A percentile compares a stretch with the other conserved stretches of the same genome.
Evolutionary conservation across 768 basidiomycete species (phyloP).

Genomic region (Kwoniella pini): DNA sequence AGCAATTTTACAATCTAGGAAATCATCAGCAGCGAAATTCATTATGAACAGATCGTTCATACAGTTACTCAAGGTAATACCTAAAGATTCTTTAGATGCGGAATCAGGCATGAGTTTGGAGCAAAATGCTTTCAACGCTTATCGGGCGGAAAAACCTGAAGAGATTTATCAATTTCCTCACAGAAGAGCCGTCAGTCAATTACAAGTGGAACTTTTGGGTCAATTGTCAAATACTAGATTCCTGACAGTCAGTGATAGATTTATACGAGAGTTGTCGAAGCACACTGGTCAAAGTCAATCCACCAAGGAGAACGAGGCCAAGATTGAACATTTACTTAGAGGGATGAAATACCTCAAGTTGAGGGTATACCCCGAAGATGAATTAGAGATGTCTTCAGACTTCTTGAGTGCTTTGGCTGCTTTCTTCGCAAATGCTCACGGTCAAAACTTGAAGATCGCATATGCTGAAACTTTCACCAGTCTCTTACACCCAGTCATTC

Average conservation of each 20-base stretch:
- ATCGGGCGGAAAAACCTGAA: constrained; percentile 50
- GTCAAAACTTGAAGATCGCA: constrained; percentile 73
- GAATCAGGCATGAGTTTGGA: constrained; percentile 77
- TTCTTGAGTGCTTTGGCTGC: constrained; percentile 82
- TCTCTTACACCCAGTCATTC: constrained; percentile 81
- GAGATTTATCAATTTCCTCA: constrained; percentile 69
- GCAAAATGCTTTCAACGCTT: constrained; percentile 83
- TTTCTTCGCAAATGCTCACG: constrained; percentile 80
- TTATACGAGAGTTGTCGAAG: constrained; percentile 74
- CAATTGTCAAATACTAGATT: constrained; percentile 80
- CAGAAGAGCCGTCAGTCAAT: constrained; percentile 74
- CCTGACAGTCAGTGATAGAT: constrained; percentile 87
- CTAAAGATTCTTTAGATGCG: constrained; percentile 77
- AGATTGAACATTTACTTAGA: constrained; percentile 79
- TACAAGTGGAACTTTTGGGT: constrained; percentile 81
- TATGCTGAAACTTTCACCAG: constrained; percentile 80
- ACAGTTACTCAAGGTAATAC: constrained; percentile 68
- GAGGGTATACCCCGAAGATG: constrained; percentile 90
- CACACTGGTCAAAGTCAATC: constrained; percentile 69
- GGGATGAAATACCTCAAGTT: constrained; percentile 80
- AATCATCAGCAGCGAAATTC: constrained; percentile 72
- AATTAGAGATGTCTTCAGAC: constrained; percentile 89
- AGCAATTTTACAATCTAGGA: constrained; percentile 45
- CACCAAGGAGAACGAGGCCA: constrained; percentile 75
- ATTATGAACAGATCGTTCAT: constrained; percentile 86